Conservation (phyloP, 2,329 filamentous ascomycete species). For the Bipolaris sorokiniana region DNA sequence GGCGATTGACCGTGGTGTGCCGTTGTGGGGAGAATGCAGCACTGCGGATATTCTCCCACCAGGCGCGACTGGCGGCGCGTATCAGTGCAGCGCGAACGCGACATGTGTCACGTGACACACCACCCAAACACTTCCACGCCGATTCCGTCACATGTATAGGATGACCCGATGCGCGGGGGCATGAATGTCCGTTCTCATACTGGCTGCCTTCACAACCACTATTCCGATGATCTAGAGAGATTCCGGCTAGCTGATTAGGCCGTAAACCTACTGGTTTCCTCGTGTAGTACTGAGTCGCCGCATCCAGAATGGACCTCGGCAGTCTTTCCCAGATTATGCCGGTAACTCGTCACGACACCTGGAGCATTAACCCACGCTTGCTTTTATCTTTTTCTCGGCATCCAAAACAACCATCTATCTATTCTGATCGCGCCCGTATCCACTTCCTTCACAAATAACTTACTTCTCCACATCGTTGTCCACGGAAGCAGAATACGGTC, state of each 20-base stretch:
- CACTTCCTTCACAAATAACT: neutral
- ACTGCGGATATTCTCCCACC: slow-evolving; percentile 10
- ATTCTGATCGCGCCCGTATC: neutral
- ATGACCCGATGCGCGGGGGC: neutral
- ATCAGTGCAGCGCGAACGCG: slow-evolving; percentile 15
- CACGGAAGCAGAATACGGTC: neutral
- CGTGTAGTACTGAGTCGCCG: neutral
- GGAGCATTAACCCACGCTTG: slow-evolving; percentile 2
- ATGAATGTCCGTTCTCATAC: neutral
- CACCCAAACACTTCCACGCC: slow-evolving; percentile 11
- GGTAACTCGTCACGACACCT: slow-evolving; percentile 25
- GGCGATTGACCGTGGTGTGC: slow-evolving; percentile 11
- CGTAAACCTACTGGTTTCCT: neutral
- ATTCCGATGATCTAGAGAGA: neutral
- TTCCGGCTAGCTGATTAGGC: neutral
- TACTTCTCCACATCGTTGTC: neutral
- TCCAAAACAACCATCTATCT: neutral
- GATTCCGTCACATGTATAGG: neutral
- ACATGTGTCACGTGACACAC: slow-evolving; percentile 24
- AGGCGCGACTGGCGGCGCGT: slow-evolving; percentile 12
- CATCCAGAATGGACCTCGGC: slow-evolving; percentile 29
- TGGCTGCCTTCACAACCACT: neutral
- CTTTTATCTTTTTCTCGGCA: neutral
- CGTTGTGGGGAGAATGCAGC: slow-evolving; percentile 1
- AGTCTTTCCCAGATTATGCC: slow-evolving; percentile 28